Evolutionary conservation across 1,139 yeast genomes (phyloP).

Genomic region (Yamadazyma dushanensis): DNA sequence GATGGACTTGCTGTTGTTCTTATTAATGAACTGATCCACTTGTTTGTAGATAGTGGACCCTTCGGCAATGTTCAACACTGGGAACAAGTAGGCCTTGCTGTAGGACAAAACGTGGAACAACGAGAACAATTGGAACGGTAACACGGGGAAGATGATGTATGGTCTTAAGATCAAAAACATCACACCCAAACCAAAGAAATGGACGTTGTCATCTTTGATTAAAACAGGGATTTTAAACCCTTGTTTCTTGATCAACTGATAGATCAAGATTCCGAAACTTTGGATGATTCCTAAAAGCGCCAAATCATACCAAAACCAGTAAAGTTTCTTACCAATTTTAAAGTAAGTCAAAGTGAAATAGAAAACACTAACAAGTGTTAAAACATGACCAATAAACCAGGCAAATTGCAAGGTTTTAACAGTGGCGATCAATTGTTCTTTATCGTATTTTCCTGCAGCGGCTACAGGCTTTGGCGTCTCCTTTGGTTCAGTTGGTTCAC

Average conservation of each 20-base stretch:
- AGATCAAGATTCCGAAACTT: slow-evolving; percentile 77
- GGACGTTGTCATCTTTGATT: slow-evolving; percentile 48
- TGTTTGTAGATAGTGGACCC: slow-evolving; percentile 35
- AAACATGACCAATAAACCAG: slow-evolving; percentile 71
- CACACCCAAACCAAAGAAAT: slow-evolving; percentile 47
- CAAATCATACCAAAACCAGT: slow-evolving; percentile 54
- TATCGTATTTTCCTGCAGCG: slow-evolving; percentile 10
- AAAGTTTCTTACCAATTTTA: slow-evolving; percentile 21
- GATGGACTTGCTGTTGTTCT: slow-evolving; percentile 70
- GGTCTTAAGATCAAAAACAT: slow-evolving; percentile 37
- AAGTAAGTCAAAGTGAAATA: slow-evolving; percentile 53
- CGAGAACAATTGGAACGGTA: slow-evolving; percentile 57
- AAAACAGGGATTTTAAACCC: slow-evolving; percentile 32
- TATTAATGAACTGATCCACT: slow-evolving; percentile 56
- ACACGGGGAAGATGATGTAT: slow-evolving; percentile 43
- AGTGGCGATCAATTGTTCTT: slow-evolving; percentile 18
- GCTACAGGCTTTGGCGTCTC: slow-evolving; percentile 1
- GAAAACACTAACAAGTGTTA: slow-evolving; percentile 56
- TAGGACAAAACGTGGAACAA: slow-evolving; percentile 62
- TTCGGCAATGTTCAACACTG: slow-evolving; percentile 55
- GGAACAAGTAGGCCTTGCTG: slow-evolving; percentile 63
- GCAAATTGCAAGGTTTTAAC: slow-evolving; percentile 52
- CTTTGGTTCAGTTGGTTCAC: neutral
- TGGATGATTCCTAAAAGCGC: slow-evolving; percentile 65
- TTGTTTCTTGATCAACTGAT: slow-evolving; percentile 47